Conservation (phyloP, 2,329 filamentous ascomycete genomes). For the Lachnellula willkommii region DNA sequence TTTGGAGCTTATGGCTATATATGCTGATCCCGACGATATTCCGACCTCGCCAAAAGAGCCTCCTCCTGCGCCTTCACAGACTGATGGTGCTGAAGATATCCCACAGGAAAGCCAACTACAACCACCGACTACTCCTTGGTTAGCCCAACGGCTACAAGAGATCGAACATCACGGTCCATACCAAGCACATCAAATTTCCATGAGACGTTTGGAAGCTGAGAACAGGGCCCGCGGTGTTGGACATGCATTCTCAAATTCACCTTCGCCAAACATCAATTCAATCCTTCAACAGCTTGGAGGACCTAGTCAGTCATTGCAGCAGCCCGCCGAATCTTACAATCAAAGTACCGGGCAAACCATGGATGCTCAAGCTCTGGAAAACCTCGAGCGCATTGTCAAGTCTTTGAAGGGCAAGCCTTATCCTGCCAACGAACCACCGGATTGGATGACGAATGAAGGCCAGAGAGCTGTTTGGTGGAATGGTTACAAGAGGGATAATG, state of each 20-base stretch:
- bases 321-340: neutral
- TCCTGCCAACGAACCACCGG: constrained; percentile 47
- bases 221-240: neutral
- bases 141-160: constrained; percentile 27
- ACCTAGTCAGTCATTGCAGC: neutral
- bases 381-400: constrained; percentile 27
- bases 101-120: constrained; percentile 17
- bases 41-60: constrained; percentile 32
- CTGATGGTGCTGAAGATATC: constrained; percentile 6
- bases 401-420: constrained; percentile 42
- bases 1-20: constrained; percentile 50
- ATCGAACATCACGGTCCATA: constrained; percentile 28
- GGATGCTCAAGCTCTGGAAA: constrained; percentile 17
- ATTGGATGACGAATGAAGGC: constrained; percentile 44
- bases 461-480: constrained; percentile 49
- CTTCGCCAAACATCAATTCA: constrained; percentile 11
- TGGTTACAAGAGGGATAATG: constrained; percentile 38
- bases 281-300: constrained; percentile 17
- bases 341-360: constrained; percentile 7
- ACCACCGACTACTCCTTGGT: constrained; percentile 24
- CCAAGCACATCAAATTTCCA: constrained; percentile 19
- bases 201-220: constrained; percentile 16
- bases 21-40: constrained; percentile 31
- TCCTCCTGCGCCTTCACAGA: constrained; percentile 11
- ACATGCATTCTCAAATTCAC: neutral